Evolutionary conservation across 306 rosid species (phyloP), one percentile per base, ranked within the genome.

Genomic region (Abrus pulchellus): DNA sequence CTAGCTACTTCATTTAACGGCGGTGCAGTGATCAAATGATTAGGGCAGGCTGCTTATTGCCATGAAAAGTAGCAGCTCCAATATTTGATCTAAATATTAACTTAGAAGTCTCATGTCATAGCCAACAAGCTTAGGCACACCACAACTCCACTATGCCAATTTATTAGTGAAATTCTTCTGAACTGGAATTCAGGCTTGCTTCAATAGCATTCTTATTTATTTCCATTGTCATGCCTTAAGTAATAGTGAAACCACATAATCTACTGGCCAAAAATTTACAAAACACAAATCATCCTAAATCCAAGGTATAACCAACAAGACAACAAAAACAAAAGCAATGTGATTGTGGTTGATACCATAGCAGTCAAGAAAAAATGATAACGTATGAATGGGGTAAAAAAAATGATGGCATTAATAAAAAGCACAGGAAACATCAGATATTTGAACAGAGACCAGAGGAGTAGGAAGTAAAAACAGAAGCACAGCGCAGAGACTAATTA

Each of bases 261-360:
- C 68, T 63, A 60, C 45, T 53, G 32, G 33, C n/a, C 36, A 14
- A 47, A 70, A 20, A 38, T 62, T 61, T 68, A 36, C 50, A 61
- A 36, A 36, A 36, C 40, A 36, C 40, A 36, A 36, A 36, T 4
- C 40, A 36, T 36, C 40, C 40, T 36, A 2, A 36, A 36, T 36
- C 40, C 40, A 36, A 36, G 40, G 40, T 36, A 36, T 36, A 36
- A 36, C 40, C 4, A 36, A 36, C 40, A 36, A 36, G 40, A 2
- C 40, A 36, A 36, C 4, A 36, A 4, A 2, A 36, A 36, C 40
- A 36, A 36, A 36, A 4, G 40, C 4, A 36, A 36, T 36, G 40
- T 36, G 40, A 36, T 36, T 36, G 40, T 4, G 4, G 40, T 36
- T 36, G 40, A 2, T 36, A 4, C 40, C 3, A 1, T 36, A 36